Evolutionary conservation across 2,329 filamentous ascomycete genomes (phyloP).

Genomic region (Diaporthe amygdali): DNA sequence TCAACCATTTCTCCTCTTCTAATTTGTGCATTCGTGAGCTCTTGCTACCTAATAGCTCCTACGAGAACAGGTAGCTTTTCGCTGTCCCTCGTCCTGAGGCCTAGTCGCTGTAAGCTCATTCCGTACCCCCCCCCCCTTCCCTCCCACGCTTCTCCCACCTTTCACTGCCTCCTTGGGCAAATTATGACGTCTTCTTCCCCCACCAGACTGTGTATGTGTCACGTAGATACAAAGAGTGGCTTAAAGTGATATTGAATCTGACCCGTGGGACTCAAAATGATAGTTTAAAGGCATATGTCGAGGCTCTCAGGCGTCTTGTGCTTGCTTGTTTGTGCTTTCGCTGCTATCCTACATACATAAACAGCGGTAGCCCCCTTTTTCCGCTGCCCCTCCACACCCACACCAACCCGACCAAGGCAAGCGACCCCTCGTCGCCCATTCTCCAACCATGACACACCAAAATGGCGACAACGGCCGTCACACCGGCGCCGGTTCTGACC

Average conservation of each 20-base stretch:
- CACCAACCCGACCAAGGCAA: constrained; percentile 11
- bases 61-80: neutral
- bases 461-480: constrained; percentile 29
- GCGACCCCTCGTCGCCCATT: constrained; percentile 8
- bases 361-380: neutral
- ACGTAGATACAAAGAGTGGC: neutral
- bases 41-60: neutral
- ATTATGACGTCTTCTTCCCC: constrained; percentile 14
- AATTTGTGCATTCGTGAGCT: neutral
- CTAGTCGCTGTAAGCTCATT: neutral
- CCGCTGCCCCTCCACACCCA: constrained; percentile 7
- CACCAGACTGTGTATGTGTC: constrained; percentile 6
- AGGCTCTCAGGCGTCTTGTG: neutral
- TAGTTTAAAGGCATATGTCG: neutral
- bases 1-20: neutral
- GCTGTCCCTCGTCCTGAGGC: neutral
- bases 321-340: neutral
- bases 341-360: neutral
- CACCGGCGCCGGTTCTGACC: constrained; percentile 46
- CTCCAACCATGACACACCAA: constrained; percentile 13
- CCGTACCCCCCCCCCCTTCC: too few species aligned
- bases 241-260: neutral
- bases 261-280: neutral
- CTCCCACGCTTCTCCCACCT: neutral
- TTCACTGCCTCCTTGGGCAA: constrained; percentile 2